Evolutionary conservation across 2,329 filamentous ascomycete species (phyloP).

Genomic region (Elsinoe necatrix): DNA sequence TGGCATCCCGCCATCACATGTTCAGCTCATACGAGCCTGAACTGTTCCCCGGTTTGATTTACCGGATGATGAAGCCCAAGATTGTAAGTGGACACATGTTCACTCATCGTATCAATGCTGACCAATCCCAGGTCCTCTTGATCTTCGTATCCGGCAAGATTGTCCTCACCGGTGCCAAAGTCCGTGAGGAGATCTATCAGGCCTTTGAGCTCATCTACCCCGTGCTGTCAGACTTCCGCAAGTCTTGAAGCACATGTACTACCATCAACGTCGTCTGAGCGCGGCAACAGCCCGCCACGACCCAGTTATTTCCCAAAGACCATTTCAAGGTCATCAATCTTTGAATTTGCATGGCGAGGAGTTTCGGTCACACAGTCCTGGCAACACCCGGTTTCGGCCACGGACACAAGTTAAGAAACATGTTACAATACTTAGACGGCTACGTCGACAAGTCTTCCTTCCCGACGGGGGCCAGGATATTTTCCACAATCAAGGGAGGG

Average conservation of each 20-base stretch:
- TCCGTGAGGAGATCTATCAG: slow-evolving; percentile 95
- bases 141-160: slow-evolving; percentile 99
- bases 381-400: not conserved
- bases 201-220: slow-evolving; percentile 97
- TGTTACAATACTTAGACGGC: slow-evolving; percentile 15
- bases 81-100: slow-evolving; percentile 43
- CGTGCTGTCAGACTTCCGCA: slow-evolving; percentile 57
- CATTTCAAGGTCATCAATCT: not conserved
- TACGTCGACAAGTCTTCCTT: slow-evolving; percentile 11
- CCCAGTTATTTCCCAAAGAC: slow-evolving; percentile 1
- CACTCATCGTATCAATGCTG: not conserved
- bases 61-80: slow-evolving; percentile 99
- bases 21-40: slow-evolving; percentile 99
- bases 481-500: not conserved
- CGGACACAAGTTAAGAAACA: slow-evolving; percentile 14
- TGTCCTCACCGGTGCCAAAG: slow-evolving; percentile 92
- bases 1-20: slow-evolving; percentile 96
- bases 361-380: slow-evolving; percentile 16
- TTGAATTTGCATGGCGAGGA: slow-evolving; percentile 20
- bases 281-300: slow-evolving; percentile 17
- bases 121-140: slow-evolving; percentile 56
- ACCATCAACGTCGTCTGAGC: slow-evolving; percentile 12
- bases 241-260: slow-evolving; percentile 24
- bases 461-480: slow-evolving; percentile 12
- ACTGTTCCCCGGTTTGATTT: slow-evolving; percentile 97